Conservation (phyloP, 345 rosid species). For the Viola odorata region DNA sequence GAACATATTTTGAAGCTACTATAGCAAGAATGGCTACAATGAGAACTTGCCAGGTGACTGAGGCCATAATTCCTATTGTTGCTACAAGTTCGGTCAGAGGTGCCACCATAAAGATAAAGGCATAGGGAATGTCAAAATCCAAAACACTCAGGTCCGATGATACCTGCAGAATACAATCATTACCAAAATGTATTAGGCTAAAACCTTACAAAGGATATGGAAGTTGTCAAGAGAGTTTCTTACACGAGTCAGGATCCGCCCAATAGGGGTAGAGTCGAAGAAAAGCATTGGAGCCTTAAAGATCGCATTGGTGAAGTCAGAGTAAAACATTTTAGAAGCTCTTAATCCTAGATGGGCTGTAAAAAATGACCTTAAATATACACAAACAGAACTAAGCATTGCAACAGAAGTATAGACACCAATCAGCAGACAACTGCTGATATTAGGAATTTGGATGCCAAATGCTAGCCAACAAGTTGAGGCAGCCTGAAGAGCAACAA, state of each 20-base stretch:
- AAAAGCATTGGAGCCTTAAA: conserved; percentile 42
- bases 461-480: conserved; percentile 34
- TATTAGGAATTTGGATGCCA: conserved; percentile 16
- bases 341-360: conserved; percentile 16
- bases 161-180: conserved; percentile 12
- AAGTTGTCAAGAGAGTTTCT: conserved; percentile 2
- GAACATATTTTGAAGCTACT: conserved; percentile 9
- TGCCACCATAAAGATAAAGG: conserved; percentile 5
- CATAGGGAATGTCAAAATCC: conserved; percentile 24
- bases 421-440: conserved; percentile 14
- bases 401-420: conserved; percentile 18
- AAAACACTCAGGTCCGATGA: conserved; percentile 29
- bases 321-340: conserved; percentile 30
- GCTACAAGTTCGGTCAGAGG: conserved; percentile 10
- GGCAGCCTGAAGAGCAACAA: conserved; percentile 26
- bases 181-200: neutral
- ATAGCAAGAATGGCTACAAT: conserved; percentile 22
- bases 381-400: conserved; percentile 11
- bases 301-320: conserved; percentile 20
- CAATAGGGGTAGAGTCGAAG: conserved; percentile 44
- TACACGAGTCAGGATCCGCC: conserved; percentile 38
- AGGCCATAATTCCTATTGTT: conserved; percentile 19
- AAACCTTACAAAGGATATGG: neutral
- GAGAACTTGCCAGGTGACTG: conserved; percentile 28
- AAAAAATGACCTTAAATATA: conserved; percentile 12